These are phyloP conservation scores for Elasticomyces elasticus DNA, from an alignment of 495 filamentous ascomycete species.

Conservation along the genomic window DNA sequence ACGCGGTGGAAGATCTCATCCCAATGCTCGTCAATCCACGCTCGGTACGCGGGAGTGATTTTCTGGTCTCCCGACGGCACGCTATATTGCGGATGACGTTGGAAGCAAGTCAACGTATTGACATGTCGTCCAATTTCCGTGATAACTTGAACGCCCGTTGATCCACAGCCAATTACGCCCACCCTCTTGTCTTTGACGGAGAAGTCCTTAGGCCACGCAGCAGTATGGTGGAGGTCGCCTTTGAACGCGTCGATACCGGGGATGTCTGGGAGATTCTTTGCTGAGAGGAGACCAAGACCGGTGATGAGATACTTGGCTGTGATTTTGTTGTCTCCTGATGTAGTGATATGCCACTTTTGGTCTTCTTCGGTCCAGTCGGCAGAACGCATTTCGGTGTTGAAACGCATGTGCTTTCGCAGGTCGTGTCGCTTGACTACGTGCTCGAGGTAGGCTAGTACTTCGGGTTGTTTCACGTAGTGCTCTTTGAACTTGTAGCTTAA, in stretches of 20 bases:
- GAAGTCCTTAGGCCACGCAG: conserved; percentile 36
- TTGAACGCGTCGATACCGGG: conserved; percentile 32
- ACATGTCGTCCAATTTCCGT: conserved; percentile 18
- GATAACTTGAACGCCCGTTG: conserved; percentile 23
- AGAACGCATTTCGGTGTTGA: conserved; percentile 24
- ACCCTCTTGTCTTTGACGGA: conserved; percentile 16
- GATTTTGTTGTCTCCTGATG: conserved; percentile 17
- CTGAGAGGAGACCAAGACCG: conserved; percentile 29
- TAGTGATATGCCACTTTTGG: conserved; percentile 24
- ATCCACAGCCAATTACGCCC: conserved; percentile 21
- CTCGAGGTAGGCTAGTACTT: conserved; percentile 27
- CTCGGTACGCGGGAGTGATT: conserved; percentile 9
- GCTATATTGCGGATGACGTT: conserved; percentile 22
- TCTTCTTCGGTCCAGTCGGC: conserved; percentile 23
- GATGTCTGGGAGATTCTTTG: conserved; percentile 27
- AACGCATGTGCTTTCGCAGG: conserved; percentile 27
- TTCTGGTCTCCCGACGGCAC: conserved; percentile 17
- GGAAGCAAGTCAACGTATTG: conserved; percentile 19
- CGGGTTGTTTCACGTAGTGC: conserved; percentile 15
- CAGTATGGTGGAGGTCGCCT: conserved; percentile 43
- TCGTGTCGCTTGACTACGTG: conserved; percentile 30
- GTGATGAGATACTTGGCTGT: conserved; percentile 27
- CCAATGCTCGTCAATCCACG: conserved; percentile 33
- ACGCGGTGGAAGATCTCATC: conserved; percentile 18
- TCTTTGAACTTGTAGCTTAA: conserved; percentile 15